Evolutionary conservation across 1,284 basidiomycete species (phyloP), one percentile per base, ranked within the genome.

Genomic region (Fomes fomentarius): DNA sequence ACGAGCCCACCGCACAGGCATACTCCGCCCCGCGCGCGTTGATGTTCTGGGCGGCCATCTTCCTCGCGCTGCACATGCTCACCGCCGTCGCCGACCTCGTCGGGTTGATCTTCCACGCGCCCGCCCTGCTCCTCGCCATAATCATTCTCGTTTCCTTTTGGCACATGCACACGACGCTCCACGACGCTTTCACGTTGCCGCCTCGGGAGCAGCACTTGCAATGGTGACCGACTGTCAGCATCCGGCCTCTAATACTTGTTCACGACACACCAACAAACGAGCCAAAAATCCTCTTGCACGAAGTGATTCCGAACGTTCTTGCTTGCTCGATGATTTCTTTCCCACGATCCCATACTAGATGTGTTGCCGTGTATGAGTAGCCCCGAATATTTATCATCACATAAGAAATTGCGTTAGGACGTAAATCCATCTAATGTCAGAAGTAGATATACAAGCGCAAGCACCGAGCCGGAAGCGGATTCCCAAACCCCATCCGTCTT

Each of bases 21-120:
- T 58, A 51, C 54, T 51, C 52, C 31, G 14, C 63, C 17, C 67
- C 67, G 5, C 57, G 56, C 33, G 67, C 61, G 39, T 50, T 66
- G 14, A 41, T 53, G 12, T 47, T 51, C 21, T 69, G 63, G 63
- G 61, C 66, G 7, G 48, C 56, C 26, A 38, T 63, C 28, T 57
- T 66, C 38, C 50, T 64, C 19, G 43, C 58, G 6, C 48, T 42
- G 0, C 56, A 62, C 37, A 34, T 66, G 19, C 40, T 64, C 22
- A 54, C 52, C 37, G 44, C 58, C 8, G 53, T 58, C 40, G 40
- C 61, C 12, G 55, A 63, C 24, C 21, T 53, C 33, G 22, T 46
- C 21, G 53, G 35, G 7, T 30, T 53, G 9, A 47, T 62, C 25
- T 40, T 49, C 19, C 50, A 53, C 5, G 40, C 42, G 4, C 47